A percentile compares a stretch with the other conserved stretches of the same genome.
phyloP scores from a whole-genome alignment of 257 asterid genomes.

The Craterostigma plantagineum region DNA sequence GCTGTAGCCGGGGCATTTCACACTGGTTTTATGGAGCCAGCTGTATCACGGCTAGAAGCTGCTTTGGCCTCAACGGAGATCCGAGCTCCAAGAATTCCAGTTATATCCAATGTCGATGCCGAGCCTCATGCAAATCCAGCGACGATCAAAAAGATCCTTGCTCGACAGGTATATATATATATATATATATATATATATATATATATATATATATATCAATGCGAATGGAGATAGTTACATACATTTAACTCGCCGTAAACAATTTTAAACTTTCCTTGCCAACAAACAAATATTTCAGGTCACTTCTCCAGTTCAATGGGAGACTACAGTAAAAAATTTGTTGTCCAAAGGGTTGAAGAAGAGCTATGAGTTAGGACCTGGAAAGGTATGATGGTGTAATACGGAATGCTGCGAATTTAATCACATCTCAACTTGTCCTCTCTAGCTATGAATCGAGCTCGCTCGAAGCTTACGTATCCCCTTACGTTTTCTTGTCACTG shows the following conservation, averaged over 20 bases:
- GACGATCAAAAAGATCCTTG: slow-evolving; percentile 61
- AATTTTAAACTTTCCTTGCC: neutral
- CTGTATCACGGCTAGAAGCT: slow-evolving; percentile 79
- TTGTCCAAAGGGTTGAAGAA: slow-evolving; percentile 25
- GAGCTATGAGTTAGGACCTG: slow-evolving; percentile 81
- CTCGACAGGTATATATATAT: slow-evolving; percentile 80
- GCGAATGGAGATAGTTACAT: neutral
- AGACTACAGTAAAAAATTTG: slow-evolving; percentile 22
- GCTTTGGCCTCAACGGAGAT: slow-evolving; percentile 65
- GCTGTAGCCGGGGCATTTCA: slow-evolving; percentile 99
- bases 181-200: too few species aligned
- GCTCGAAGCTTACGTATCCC: neutral
- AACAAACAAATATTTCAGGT: slow-evolving; percentile 18
- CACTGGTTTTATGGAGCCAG: slow-evolving; percentile 90
- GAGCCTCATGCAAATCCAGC: slow-evolving; percentile 51
- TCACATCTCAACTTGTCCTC: too few species aligned
- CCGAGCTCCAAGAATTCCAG: slow-evolving; percentile 71
- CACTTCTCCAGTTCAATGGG: slow-evolving; percentile 34
- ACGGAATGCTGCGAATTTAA: neutral
- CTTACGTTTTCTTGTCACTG: too few species aligned
- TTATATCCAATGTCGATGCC: slow-evolving; percentile 88
- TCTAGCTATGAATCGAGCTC: too few species aligned
- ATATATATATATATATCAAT: too few species aligned
- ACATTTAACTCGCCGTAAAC: neutral
- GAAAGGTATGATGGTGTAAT: slow-evolving; percentile 43